Evolutionary conservation across 169 alveolate species (phyloP), one percentile per base, ranked within the genome.

Genomic region (Cryptosporidium felis): DNA sequence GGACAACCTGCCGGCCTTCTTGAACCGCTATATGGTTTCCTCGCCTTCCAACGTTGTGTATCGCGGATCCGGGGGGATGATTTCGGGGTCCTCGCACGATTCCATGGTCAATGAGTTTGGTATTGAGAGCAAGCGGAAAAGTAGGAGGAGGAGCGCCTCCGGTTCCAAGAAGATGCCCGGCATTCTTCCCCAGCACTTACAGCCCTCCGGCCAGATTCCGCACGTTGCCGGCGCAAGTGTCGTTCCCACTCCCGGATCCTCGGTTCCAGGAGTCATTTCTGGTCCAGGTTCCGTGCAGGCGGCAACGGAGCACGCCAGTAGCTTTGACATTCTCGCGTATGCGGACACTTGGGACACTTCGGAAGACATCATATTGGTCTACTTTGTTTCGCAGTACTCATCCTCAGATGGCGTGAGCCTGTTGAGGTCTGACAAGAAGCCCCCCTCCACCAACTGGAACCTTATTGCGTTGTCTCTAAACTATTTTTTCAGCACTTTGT

Each of bases 301-400:
- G 2, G 44, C n/a, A 5, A 36, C 23, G 8, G 85, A 74, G 16
- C 85, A 74, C 28, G 16, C 32, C 14, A 45, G 58, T 9, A 56
- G 63, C 63, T 56, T 51, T 32, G 85, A 74, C 42, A 74, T 74
- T 3, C 67, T 74, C 56, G 67, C 85, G 0, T 74, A 74, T 74
- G 85, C 85, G 4, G 85, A 74, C 42, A 74, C 56, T 9, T 74
- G 85, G 85, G 85, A 74, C 28, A 18, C 46, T 10, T 56, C 85
- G 0, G 85, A 74, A 18, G 85, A 74, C 42, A 36, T 56, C 21
- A 28, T 74, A 40, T 58, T 74, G 30, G 59, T 74, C 6, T 74
- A 74, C 42, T 74, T 74, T 18, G 85, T 74, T 74, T 74, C 85
- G 5, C 46, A 53, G 45, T 74, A 74, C 66, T 40, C 85, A 23